A percentile compares a stretch with the other conserved stretches of the same genome.
Conservation (phyloP, 2,329 filamentous ascomycete species). For the Pestalotiopsis sp. region DNA sequence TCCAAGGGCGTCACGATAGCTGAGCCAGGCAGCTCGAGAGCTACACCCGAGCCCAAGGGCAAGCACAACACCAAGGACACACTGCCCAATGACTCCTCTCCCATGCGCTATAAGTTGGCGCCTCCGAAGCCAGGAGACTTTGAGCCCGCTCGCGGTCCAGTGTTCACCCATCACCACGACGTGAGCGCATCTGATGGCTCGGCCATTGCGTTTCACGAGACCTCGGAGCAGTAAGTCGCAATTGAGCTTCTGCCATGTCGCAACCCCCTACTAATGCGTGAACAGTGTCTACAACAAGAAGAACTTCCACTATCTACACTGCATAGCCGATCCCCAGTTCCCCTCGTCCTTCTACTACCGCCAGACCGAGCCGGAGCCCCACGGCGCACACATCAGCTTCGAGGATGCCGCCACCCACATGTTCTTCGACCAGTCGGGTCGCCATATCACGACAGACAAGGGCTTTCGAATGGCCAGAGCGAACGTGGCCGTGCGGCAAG, state of each 20-base stretch:
- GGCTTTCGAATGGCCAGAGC: slow-evolving; percentile 90
- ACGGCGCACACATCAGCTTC: slow-evolving; percentile 83
- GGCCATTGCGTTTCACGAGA: slow-evolving; percentile 62
- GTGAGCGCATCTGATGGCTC: slow-evolving; percentile 51
- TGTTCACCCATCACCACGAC: slow-evolving; percentile 59
- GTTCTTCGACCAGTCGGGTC: slow-evolving; percentile 76
- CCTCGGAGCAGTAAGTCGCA: slow-evolving; percentile 62
- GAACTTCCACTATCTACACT: slow-evolving; percentile 86
- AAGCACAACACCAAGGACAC: slow-evolving; percentile 36
- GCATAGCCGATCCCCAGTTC: slow-evolving; percentile 86
- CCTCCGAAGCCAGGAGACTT: slow-evolving; percentile 65
- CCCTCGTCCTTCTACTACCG: slow-evolving; percentile 87
- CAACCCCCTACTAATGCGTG: slow-evolving; percentile 12
- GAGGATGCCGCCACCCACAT: slow-evolving; percentile 89
- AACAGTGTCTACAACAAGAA: slow-evolving; percentile 65
- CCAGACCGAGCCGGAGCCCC: slow-evolving; percentile 83
- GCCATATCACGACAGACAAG: slow-evolving; percentile 84
- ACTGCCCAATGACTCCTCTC: slow-evolving; percentile 48
- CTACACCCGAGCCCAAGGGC: slow-evolving; percentile 59
- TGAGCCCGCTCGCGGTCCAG: slow-evolving; percentile 58
- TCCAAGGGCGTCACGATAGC: slow-evolving; percentile 51
- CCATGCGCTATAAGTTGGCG: slow-evolving; percentile 65
- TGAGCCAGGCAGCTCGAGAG: slow-evolving; percentile 52
- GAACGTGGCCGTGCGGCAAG: slow-evolving; percentile 88
- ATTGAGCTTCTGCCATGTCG: slow-evolving; percentile 1